These are phyloP conservation scores for Dactylellina parvicollis DNA, from an alignment of 2,329 filamentous ascomycete genomes.

Conservation along the genomic window DNA sequence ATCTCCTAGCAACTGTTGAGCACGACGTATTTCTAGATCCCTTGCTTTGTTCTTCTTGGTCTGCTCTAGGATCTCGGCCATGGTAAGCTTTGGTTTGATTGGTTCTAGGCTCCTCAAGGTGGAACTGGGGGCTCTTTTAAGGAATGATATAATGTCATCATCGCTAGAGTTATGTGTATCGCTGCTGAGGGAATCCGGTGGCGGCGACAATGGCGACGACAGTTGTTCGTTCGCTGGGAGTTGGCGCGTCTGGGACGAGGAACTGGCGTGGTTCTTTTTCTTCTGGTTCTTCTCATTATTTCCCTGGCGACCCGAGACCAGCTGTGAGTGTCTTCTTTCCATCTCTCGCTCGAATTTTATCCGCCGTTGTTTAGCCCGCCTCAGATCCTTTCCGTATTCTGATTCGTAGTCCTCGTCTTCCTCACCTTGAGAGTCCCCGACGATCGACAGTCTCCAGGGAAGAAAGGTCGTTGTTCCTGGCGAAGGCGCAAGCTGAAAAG, in stretches of 20 bases:
- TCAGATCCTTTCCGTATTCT: slow-evolving; percentile 31
- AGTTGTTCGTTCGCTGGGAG: too few species aligned
- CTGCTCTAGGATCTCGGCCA: slow-evolving; percentile 24
- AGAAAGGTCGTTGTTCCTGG: background rate
- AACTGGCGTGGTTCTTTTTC: background rate
- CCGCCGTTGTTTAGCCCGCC: slow-evolving; percentile 10
- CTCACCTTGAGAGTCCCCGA: slow-evolving; percentile 42
- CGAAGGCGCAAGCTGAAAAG: too few species aligned
- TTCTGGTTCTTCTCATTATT: background rate
- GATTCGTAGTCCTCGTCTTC: slow-evolving; percentile 43
- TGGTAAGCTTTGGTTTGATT: slow-evolving; percentile 25
- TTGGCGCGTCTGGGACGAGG: background rate
- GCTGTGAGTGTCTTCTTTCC: slow-evolving; percentile 9
- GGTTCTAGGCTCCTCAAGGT: background rate
- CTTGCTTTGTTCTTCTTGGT: slow-evolving; percentile 31
- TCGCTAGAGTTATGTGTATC: background rate
- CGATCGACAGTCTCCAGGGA: slow-evolving; percentile 2
- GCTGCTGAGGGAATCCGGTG: background rate
- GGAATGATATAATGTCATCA: slow-evolving; percentile 32
- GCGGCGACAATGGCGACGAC: background rate
- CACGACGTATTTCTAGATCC: slow-evolving; percentile 40
- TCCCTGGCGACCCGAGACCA: background rate
- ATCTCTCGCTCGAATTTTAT: slow-evolving; percentile 11
- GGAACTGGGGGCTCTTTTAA: background rate
- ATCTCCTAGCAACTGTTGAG: slow-evolving; percentile 17